These are phyloP conservation scores for Penicillium sp. DNA, from an alignment of 2,329 filamentous ascomycete species.

Conservation along the genomic window DNA sequence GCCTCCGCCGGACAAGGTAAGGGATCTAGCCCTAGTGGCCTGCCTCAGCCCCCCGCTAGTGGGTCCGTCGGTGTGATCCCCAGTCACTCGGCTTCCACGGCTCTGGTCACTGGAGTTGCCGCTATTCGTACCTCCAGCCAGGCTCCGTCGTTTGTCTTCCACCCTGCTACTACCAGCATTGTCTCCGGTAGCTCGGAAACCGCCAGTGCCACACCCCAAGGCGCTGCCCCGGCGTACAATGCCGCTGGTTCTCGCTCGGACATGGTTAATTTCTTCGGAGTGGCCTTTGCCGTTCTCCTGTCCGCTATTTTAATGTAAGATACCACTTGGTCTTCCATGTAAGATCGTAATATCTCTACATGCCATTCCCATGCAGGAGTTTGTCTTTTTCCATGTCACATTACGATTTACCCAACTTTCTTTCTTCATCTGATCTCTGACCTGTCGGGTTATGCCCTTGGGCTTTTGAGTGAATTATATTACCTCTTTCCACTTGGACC, in stretches of 20 bases:
- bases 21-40: not conserved
- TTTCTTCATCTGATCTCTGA: not conserved
- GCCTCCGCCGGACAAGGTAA: constrained; percentile 1
- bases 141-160: constrained; percentile 8
- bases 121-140: constrained; percentile 7
- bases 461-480: not conserved
- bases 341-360: not conserved
- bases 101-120: constrained; percentile 2
- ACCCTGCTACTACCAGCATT: not conserved
- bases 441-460: not conserved
- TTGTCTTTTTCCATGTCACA: not conserved
- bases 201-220: constrained; percentile 7
- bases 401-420: not conserved
- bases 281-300: constrained; percentile 13
- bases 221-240: constrained; percentile 14
- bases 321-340: not conserved
- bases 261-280: constrained; percentile 8
- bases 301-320: constrained; percentile 1
- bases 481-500: not conserved
- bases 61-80: not conserved
- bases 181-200: not conserved
- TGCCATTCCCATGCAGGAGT: not conserved
- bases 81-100: constrained; percentile 1
- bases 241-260: constrained; percentile 13
- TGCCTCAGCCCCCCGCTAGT: constrained; percentile 2